phyloP scores from a whole-genome alignment of 306 rosid species.

The Dalbergia cochinchinensis region DNA sequence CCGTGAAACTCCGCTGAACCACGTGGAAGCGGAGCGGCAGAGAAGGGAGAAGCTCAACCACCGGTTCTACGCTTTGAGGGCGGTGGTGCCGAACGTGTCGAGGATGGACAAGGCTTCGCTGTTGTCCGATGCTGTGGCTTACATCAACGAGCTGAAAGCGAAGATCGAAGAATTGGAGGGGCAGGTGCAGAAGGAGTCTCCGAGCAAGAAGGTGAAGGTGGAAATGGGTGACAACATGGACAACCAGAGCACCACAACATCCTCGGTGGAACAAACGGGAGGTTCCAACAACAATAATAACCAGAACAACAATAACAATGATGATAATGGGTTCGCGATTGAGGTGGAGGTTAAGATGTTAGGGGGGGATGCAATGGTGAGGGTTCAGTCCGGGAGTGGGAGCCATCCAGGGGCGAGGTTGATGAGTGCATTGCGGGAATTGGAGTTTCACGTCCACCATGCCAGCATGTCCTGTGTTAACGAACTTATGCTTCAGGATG shows the following conservation, averaged over 20 bases:
- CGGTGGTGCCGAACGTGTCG: conserved; percentile 93
- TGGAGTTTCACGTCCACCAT: conserved; percentile 74
- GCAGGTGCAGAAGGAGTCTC: conserved; percentile 19
- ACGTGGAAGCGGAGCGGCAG: conserved; percentile 95
- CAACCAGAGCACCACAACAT: conserved; percentile 68
- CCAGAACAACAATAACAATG: no score
- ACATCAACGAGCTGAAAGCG: conserved; percentile 69
- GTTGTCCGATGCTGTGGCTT: conserved; percentile 81
- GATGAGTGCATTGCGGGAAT: conserved; percentile 69
- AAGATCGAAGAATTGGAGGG: conserved; percentile 73
- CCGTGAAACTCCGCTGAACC: conserved; percentile 66
- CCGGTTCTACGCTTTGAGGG: conserved; percentile 79
- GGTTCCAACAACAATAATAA: no score
- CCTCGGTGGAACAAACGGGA: conserved; percentile 68
- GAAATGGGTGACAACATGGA: conserved; percentile 58
- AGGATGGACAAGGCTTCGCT: conserved; percentile 94
- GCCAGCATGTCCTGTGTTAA: conserved; percentile 77
- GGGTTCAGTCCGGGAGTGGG: conserved; percentile 74
- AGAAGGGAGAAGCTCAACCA: conserved; percentile 91
- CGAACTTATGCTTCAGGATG: conserved; percentile 80
- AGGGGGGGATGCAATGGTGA: conserved; percentile 76
- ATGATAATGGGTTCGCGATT: background rate
- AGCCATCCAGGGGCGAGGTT: conserved; percentile 73
- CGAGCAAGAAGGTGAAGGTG: conserved; percentile 55
- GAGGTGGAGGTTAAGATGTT: conserved; percentile 78